These are phyloP conservation scores for Eucalyptus dawsonii DNA, from an alignment of 345 rosid genomes.

Conservation along the genomic window DNA sequence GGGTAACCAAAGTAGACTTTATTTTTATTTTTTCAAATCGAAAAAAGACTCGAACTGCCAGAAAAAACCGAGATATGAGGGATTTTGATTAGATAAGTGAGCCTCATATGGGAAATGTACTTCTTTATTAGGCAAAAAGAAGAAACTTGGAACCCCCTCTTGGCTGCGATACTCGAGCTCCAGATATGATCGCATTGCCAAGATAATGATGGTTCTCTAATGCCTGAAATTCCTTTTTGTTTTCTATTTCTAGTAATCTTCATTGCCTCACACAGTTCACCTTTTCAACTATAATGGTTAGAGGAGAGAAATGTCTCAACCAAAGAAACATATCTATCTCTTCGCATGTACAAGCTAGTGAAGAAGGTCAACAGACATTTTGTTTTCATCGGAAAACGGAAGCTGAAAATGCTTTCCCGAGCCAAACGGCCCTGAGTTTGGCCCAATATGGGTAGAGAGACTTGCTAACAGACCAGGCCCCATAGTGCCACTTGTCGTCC, in stretches of 20 bases:
- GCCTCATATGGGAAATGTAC: neutral
- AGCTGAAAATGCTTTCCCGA: neutral
- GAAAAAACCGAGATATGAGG: neutral
- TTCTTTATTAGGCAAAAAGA: neutral
- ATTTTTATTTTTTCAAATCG: no score
- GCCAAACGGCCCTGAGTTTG: neutral
- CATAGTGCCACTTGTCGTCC: no score
- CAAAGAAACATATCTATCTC: neutral
- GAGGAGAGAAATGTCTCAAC: neutral
- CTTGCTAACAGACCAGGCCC: no score
- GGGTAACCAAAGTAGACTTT: neutral
- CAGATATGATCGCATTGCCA: neutral
- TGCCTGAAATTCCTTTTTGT: neutral
- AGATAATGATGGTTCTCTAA: neutral
- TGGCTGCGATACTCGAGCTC: neutral
- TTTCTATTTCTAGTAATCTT: neutral
- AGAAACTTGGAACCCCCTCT: neutral
- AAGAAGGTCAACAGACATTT: neutral
- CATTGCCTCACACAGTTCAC: neutral
- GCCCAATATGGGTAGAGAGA: neutral
- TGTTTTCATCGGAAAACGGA: neutral
- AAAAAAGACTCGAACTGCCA: neutral
- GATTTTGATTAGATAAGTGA: neutral
- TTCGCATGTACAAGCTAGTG: neutral
- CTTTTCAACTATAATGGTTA: neutral